Evolutionary conservation across 2,329 filamentous ascomycete species (phyloP).

Genomic region (Hansfordia pulvinata): DNA sequence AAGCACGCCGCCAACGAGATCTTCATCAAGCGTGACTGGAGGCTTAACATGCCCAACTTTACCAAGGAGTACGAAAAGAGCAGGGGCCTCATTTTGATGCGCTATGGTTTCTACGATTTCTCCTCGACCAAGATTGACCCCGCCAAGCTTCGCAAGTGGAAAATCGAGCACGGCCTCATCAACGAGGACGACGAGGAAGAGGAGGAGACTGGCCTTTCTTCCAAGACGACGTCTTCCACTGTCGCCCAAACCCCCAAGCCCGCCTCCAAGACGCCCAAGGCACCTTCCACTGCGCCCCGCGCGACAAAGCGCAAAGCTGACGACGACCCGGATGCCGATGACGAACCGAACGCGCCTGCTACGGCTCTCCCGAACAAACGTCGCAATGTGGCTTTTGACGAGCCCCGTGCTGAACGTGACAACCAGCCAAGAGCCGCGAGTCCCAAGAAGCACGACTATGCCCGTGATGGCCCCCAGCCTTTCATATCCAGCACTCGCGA

Average conservation of each 20-base stretch:
- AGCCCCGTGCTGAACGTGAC: too few relatives aligned
- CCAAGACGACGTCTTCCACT: too few relatives aligned
- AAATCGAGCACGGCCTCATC: conserved; percentile 39
- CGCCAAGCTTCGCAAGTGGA: conserved; percentile 44
- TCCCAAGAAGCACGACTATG: too few relatives aligned
- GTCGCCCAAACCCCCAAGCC: conserved; percentile 14
- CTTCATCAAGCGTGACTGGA: conserved; percentile 47
- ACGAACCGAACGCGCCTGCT: conserved; percentile 21
- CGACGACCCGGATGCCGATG: conserved; percentile 29
- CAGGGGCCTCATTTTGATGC: conserved; percentile 44
- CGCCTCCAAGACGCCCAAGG: conserved; percentile 14
- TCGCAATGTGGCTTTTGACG: conserved; percentile 24
- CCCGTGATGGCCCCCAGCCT: conserved; percentile 17
- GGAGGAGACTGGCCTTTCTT: too few relatives aligned
- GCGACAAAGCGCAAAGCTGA: conserved; percentile 41
- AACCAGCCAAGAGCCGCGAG: too few relatives aligned
- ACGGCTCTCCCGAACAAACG: conserved; percentile 32
- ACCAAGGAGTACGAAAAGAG: conserved; percentile 53
- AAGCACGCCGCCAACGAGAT: conserved; percentile 50
- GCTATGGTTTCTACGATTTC: conserved; percentile 49
- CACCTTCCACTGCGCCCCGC: conserved; percentile 19
- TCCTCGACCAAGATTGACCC: conserved; percentile 47
- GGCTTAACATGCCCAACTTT: conserved; percentile 47
- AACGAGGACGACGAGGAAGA: conserved; percentile 31
- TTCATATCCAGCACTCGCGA: conserved; percentile 39